Conservation (phyloP, 208 protist genomes). For the Jaenimonas drosophilae region DNA sequence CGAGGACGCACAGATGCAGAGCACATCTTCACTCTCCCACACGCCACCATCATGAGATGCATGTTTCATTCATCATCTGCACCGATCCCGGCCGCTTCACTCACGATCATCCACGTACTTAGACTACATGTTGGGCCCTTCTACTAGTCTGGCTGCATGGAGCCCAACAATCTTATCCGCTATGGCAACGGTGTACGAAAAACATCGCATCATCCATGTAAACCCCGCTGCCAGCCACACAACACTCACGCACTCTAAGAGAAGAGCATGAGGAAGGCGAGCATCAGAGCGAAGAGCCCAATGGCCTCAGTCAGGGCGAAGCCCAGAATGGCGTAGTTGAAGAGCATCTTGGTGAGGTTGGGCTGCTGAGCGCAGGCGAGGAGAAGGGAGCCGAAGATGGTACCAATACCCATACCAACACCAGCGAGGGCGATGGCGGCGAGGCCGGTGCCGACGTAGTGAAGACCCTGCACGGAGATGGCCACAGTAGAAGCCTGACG, state of each 20-base stretch:
- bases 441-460: slow-evolving; percentile 72
- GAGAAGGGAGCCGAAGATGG: slow-evolving; percentile 61
- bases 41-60: no score
- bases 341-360: slow-evolving; percentile 68
- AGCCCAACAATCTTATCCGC: no score
- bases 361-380: slow-evolving; percentile 67
- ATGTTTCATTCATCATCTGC: no score
- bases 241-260: slow-evolving; percentile 32
- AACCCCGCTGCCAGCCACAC: background rate
- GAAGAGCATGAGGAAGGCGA: slow-evolving; percentile 86
- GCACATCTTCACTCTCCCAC: no score
- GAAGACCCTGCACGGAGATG: slow-evolving; percentile 59
- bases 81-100: no score
- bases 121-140: no score
- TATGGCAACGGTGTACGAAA: no score
- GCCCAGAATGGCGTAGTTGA: slow-evolving; percentile 79
- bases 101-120: no score
- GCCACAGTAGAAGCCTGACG: slow-evolving; percentile 52
- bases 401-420: no score
- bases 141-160: no score
- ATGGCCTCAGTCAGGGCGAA: slow-evolving; percentile 83
- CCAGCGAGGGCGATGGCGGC: slow-evolving; percentile 67
- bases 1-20: no score
- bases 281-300: slow-evolving; percentile 77
- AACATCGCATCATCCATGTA: no score